Base-by-base conservation (phyloP, 2,329 filamentous ascomycete species). In the Cladosporium sp. region DNA sequence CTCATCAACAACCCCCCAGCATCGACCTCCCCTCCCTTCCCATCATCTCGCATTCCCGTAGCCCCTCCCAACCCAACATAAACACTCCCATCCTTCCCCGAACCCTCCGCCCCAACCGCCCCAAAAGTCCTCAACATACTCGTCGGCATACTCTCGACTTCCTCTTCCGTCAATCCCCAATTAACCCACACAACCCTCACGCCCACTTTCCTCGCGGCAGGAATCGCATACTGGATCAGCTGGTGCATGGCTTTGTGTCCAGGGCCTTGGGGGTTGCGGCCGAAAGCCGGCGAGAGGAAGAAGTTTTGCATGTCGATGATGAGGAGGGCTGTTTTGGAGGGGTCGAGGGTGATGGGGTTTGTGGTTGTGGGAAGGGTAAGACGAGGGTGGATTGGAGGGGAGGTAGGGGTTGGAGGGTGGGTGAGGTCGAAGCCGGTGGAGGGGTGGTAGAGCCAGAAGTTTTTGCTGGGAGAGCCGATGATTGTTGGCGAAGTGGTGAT, bases 111-210 rank as follows among this genome's bases (percentile, higher is more conserved):
- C 13, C 69, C 39, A 6, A 61, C 65, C 14, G 53, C 53, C 11
- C 82, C 80, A 72, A 88, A 88, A 16, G 81, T 79, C 14, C 81
- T 75, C 61, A 80, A 72, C 5, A 83, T 77, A 16, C 78, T 77
- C 8, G 85, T 82, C 7, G 85, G 85, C 77, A 88, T 82, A 3
- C 67, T 72, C 3, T 71, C 70, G 16, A 87, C 71, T 68, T 87
- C 85, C 21, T 75, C 69, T n/a, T 85, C 80, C 0, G 79, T 84
- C 43, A 88, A 76, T 2, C 85, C 85, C 86, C 85, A 88, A 70
- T 85, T 86, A 51, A 86, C 76, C 83, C 83, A 85, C 23, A 86
- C 73, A 23, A 85, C 60, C 72, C 81, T 76, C 21, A 87, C 80
- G 1, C 81, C 84, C n/a, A 78, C 77, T 63, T 80, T 76, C 53